Evolutionary conservation across 768 basidiomycete species (phyloP), one percentile per base, ranked within the genome.

Genomic region (Austroboletus eburneus): DNA sequence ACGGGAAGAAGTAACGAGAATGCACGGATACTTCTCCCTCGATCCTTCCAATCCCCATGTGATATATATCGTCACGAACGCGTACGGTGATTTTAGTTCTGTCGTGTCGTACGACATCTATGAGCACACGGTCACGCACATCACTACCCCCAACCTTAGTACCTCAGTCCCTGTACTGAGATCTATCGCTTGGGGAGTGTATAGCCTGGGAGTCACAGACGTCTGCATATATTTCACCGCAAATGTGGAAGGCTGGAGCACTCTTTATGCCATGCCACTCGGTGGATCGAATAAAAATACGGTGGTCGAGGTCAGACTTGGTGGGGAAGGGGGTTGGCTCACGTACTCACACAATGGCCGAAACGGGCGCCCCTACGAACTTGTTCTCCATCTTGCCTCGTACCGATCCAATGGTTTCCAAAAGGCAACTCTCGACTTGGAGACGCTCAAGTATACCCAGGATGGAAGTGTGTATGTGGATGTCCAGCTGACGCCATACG

Each of bases 241-340:
- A 8, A 74, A 74, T 40, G 63, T 69, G 25, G 70, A 72, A 18
- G 72, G 72, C 3, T 73, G 67, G 62, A 57, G 45, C 38, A 55
- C 49, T 23, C 40, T 67, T 35, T 61, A 63, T 52, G 50, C 59
- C 5, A 56, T 59, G 59, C 67, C 64, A 8, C 55, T 71, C 35
- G 56, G 23, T 4, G 70, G 67, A 27, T 48, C 52, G 5, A 49
- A 61, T 23, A 58, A 56, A 42, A 55, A 63, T 23, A 50, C 50
- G 5, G 60, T 72, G 24, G 44, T 70, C 20, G 67, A 70, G 50
- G 50, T 69, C 25, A 60, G 61, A 39, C 55, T 58, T n/a, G 29
- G 46, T 20, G 63, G 64, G 64, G 59, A 62, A 23, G 56, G 65
- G 0, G 69, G 70, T 12, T 52, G 61, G 50, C 59, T 69, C 34